Evolutionary conservation across 2,329 filamentous ascomycete species (phyloP).

Genomic region (Fusarium acutatum): DNA sequence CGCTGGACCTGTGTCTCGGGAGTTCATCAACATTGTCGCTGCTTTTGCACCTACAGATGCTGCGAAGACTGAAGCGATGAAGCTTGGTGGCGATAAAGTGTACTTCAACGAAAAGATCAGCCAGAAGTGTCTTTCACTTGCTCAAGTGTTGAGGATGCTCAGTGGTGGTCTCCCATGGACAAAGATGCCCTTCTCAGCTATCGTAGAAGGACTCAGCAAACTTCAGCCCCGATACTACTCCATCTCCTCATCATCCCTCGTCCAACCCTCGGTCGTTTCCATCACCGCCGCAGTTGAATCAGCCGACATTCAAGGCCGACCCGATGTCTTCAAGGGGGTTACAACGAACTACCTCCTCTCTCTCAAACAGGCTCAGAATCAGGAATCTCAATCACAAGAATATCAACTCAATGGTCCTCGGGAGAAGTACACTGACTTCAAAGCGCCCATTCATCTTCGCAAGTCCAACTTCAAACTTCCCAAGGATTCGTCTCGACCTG

Average conservation of each 20-base stretch:
- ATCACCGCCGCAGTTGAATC: slow-evolving; percentile 10
- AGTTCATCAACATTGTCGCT: background rate
- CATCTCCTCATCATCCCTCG: slow-evolving; percentile 19
- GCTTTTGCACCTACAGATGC: background rate
- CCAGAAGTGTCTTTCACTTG: background rate
- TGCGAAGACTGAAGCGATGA: background rate
- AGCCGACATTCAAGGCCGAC: background rate
- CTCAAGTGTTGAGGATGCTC: background rate
- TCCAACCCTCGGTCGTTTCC: slow-evolving; percentile 3
- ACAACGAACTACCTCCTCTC: slow-evolving; percentile 9
- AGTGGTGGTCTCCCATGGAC: background rate
- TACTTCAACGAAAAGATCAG: background rate
- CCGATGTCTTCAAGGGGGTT: background rate
- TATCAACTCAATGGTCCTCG: background rate
- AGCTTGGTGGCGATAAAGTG: background rate
- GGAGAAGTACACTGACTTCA: background rate
- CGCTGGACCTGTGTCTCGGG: slow-evolving; percentile 1
- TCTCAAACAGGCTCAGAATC: slow-evolving; percentile 4
- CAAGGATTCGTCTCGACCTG: background rate
- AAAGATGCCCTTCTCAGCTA: background rate
- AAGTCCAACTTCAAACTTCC: slow-evolving; percentile 10
- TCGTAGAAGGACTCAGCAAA: slow-evolving; percentile 6
- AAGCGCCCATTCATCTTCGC: background rate
- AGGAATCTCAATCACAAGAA: background rate
- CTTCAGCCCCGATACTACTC: slow-evolving; percentile 26